Conservation (phyloP, 768 basidiomycete species). For the Hortiboletus campestris region DNA sequence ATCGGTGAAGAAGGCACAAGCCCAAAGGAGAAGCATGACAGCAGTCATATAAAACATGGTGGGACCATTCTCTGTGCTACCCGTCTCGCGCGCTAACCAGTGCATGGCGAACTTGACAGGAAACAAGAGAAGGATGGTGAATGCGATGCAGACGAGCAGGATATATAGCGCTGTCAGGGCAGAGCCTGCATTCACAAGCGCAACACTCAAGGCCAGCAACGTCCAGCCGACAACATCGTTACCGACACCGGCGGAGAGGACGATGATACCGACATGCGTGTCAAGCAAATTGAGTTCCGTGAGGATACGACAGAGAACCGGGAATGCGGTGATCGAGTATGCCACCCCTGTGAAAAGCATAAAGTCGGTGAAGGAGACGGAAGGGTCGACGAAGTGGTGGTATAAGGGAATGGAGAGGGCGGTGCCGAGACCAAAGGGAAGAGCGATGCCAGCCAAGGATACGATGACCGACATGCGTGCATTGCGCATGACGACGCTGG, state of each 20-base stretch:
- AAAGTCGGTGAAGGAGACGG: conserved; percentile 80
- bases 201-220: conserved; percentile 85
- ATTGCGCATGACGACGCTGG: conserved; percentile 73
- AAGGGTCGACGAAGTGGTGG: conserved; percentile 58
- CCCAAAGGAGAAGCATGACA: conserved; percentile 78
- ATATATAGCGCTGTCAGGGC: conserved; percentile 87
- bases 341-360: conserved; percentile 94
- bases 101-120: conserved; percentile 58
- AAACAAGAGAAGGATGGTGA: conserved; percentile 73
- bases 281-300: conserved; percentile 90
- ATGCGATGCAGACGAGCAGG: conserved; percentile 75
- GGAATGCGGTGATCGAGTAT: conserved; percentile 85
- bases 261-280: conserved; percentile 89
- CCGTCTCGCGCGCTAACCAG: conserved; percentile 76
- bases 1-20: conserved; percentile 90
- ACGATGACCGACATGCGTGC: conserved; percentile 65
- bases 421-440: conserved; percentile 88
- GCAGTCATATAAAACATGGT: conserved; percentile 88
- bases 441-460: conserved; percentile 75
- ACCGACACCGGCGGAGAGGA: conserved; percentile 89
- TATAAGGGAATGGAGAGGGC: conserved; percentile 59
- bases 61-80: conserved; percentile 79
- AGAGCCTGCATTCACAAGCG: conserved; percentile 83
- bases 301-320: conserved; percentile 83
- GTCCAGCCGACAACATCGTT: conserved; percentile 89